Evolutionary conservation across 2,329 filamentous ascomycete genomes (phyloP).

Genomic region (Aspergillus novofumigatus): DNA sequence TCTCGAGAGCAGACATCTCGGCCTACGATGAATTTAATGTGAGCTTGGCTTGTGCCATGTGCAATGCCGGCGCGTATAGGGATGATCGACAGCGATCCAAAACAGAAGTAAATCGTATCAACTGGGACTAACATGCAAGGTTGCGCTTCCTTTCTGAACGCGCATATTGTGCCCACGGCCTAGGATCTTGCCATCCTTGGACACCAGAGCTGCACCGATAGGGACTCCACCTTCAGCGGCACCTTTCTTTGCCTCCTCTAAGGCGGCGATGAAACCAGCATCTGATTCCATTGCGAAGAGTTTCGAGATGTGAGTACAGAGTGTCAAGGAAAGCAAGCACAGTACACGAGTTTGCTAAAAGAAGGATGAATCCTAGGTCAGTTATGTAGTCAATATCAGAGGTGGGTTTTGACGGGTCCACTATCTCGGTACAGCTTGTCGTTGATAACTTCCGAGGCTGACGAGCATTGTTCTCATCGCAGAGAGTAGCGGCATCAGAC

Average conservation of each 20-base stretch:
- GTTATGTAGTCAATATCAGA: neutral
- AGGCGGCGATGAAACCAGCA: conserved; percentile 53
- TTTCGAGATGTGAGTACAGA: neutral
- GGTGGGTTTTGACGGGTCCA: neutral
- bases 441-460: conserved; percentile 3
- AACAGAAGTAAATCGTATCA: neutral
- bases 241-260: conserved; percentile 55
- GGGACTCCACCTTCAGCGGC: conserved; percentile 56
- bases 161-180: conserved; percentile 72
- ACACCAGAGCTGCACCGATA: conserved; percentile 60
- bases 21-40: conserved; percentile 46
- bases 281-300: conserved; percentile 37
- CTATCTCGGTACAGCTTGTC: neutral
- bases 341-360: neutral
- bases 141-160: conserved; percentile 66
- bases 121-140: conserved; percentile 58
- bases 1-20: conserved; percentile 71
- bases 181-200: conserved; percentile 64
- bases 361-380: neutral
- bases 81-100: neutral
- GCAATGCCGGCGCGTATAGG: neutral
- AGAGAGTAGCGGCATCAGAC: neutral
- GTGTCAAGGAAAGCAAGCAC: neutral
- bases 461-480: neutral
- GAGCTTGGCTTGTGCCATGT: neutral